phyloP scores from a whole-genome alignment of 352 stramenopile species.

The Plasmopara halstedii region DNA sequence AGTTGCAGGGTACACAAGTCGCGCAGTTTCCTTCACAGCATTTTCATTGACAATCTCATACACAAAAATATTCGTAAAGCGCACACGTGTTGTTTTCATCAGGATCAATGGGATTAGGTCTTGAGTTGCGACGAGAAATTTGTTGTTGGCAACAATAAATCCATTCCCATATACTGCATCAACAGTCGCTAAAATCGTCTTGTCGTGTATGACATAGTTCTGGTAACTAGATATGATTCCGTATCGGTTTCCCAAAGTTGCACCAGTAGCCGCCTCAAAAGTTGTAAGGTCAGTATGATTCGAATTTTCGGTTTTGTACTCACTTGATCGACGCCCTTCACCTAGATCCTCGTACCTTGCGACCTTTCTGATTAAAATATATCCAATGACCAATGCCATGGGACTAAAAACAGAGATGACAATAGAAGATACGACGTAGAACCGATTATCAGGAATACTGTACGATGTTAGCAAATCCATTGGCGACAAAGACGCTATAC shows the following conservation, averaged over 20 bases:
- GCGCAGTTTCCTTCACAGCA: constrained; percentile 29
- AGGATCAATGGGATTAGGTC: constrained; percentile 32
- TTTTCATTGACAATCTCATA: constrained; percentile 30
- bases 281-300: constrained; percentile 13
- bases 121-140: constrained; percentile 38
- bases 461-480: constrained; percentile 26
- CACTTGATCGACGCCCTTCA: constrained; percentile 13
- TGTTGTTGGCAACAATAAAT: constrained; percentile 44
- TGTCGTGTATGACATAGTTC: constrained; percentile 30
- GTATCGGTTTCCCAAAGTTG: constrained; percentile 25
- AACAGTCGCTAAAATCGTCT: constrained; percentile 10
- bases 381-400: constrained; percentile 3
- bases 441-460: constrained; percentile 14
- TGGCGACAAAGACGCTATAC: constrained; percentile 20
- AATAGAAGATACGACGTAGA: constrained; percentile 12
- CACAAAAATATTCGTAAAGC: constrained; percentile 38
- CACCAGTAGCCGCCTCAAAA: constrained; percentile 27
- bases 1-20: constrained; percentile 35
- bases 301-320: neutral
- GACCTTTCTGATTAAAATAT: too few species aligned
- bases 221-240: constrained; percentile 35
- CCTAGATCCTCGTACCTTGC: too few species aligned
- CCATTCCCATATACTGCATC: constrained; percentile 57
- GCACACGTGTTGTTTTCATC: constrained; percentile 33
- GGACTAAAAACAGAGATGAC: constrained; percentile 20